These are phyloP conservation scores for Cyphellophora europaea DNA, from an alignment of 2,329 filamentous ascomycete genomes.

Conservation along the genomic window DNA sequence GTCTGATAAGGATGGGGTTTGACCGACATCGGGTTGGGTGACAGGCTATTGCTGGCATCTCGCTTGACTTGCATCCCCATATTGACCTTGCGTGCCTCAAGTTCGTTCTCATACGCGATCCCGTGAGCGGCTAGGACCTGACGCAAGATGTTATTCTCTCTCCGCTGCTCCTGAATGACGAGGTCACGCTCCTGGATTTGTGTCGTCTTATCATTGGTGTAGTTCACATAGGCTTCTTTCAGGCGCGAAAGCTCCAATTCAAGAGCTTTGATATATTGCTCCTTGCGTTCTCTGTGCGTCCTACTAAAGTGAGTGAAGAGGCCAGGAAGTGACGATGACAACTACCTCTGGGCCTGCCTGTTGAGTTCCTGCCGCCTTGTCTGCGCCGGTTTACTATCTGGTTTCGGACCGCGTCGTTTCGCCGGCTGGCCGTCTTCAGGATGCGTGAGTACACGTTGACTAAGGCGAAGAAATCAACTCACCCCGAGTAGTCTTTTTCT, in stretches of 20 bases:
- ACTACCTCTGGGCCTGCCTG: constrained; percentile 85
- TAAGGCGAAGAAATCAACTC: too few relatives aligned
- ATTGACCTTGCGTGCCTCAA: constrained; percentile 27
- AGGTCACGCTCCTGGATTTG: constrained; percentile 59
- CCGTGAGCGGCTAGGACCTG: constrained; percentile 51
- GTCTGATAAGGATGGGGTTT: constrained; percentile 4
- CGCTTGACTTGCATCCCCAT: constrained; percentile 14
- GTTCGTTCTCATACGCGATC: constrained; percentile 45
- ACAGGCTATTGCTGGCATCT: constrained; percentile 11
- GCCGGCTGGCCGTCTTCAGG: constrained; percentile 73
- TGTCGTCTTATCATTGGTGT: constrained; percentile 26
- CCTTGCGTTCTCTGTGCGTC: constrained; percentile 93
- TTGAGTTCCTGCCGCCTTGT: constrained; percentile 91
- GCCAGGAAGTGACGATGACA: constrained; percentile 6
- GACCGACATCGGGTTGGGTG: constrained; percentile 9
- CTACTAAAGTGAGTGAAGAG: constrained; percentile 27
- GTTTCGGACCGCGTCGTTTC: constrained; percentile 89
- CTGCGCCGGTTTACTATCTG: constrained; percentile 88
- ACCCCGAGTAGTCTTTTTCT: constrained; percentile 75
- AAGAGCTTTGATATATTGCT: constrained; percentile 87
- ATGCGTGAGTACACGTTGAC: too few relatives aligned
- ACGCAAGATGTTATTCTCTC: constrained; percentile 72
- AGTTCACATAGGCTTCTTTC: constrained; percentile 65
- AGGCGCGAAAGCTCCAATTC: constrained; percentile 85
- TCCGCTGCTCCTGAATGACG: constrained; percentile 58